phyloP scores from a whole-genome alignment of 495 filamentous ascomycete species.

The Cetradonia linearis region DNA sequence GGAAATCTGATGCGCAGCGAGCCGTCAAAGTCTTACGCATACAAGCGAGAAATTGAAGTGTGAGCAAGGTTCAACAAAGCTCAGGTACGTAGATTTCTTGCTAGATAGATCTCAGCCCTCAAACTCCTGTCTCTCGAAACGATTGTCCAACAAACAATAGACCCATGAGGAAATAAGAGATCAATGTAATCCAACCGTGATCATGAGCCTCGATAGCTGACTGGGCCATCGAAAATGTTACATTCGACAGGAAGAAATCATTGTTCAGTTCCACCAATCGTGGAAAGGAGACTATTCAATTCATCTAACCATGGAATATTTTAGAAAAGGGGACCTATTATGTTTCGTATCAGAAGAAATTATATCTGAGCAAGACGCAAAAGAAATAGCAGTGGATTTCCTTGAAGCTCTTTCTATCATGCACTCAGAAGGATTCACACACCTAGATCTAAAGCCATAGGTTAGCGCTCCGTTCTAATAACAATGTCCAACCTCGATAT shows the following conservation, averaged over 20 bases:
- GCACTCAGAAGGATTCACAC: constrained; percentile 25
- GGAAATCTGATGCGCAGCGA: background rate
- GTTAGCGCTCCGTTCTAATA: constrained; percentile 2
- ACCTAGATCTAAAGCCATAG: constrained; percentile 28
- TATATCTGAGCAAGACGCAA: constrained; percentile 21
- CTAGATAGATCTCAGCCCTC: too few species aligned
- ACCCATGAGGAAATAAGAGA: background rate
- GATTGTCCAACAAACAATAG: background rate
- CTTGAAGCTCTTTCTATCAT: constrained; percentile 26
- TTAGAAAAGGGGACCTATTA: constrained; percentile 23
- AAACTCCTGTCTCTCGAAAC: background rate
- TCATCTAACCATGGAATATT: constrained; percentile 29
- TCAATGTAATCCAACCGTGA: background rate
- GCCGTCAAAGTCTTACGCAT: background rate
- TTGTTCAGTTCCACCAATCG: constrained; percentile 12
- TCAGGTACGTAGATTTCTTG: background rate
- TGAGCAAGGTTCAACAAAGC: background rate
- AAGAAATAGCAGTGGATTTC: constrained; percentile 22
- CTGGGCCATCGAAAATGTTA: background rate
- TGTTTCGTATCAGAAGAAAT: constrained; percentile 1
- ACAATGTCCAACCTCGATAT: background rate
- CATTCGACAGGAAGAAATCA: background rate
- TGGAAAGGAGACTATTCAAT: constrained; percentile 18
- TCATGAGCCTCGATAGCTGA: background rate
- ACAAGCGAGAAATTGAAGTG: background rate